Evolutionary conservation across 108 stramenopile species (phyloP).

Genomic region (Skeletonema tropicum): DNA sequence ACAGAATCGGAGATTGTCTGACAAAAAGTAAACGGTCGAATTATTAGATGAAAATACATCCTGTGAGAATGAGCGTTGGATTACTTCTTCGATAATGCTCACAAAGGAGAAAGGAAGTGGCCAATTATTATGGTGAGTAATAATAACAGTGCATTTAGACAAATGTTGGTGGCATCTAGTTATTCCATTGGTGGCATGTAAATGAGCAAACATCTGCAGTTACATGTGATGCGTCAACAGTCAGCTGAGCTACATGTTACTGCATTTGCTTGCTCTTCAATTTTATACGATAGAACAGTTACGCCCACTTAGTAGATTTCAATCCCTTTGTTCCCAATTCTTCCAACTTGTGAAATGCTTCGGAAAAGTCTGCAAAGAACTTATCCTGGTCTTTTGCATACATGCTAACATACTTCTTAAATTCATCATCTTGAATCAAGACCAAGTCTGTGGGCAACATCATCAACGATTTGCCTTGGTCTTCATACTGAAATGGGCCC

Average conservation of each 20-base stretch:
- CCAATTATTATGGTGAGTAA: no score
- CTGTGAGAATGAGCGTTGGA: no score
- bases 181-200: no score
- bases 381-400: constrained; percentile 74
- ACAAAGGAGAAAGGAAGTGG: no score
- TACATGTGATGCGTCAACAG: neutral
- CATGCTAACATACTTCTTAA: constrained; percentile 70
- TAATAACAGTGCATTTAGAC: no score
- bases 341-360: constrained; percentile 75
- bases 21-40: no score
- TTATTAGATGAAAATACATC: no score
- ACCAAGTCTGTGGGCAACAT: constrained; percentile 83
- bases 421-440: constrained; percentile 71
- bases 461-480: constrained; percentile 71
- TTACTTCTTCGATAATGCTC: no score
- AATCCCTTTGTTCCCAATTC: constrained; percentile 62
- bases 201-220: no score
- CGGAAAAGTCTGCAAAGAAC: constrained; percentile 80
- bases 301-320: constrained; percentile 53
- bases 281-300: neutral
- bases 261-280: neutral
- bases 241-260: neutral
- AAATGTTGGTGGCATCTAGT: no score
- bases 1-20: no score
- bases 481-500: constrained; percentile 81